Conservation (phyloP, 2,329 filamentous ascomycete genomes). For the Fusarium tupiense region DNA sequence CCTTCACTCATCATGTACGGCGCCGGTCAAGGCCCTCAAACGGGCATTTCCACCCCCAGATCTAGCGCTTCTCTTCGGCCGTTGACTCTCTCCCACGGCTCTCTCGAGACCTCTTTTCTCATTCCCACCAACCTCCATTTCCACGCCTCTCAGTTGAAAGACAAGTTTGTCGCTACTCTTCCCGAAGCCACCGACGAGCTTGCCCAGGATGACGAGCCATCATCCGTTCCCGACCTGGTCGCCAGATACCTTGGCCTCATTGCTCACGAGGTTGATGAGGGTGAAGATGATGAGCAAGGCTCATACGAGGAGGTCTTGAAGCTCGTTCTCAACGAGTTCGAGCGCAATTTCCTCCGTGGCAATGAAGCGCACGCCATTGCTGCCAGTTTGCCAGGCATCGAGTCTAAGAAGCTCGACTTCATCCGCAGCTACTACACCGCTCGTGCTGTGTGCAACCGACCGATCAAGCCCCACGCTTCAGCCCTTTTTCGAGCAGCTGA, state of each 20-base stretch:
- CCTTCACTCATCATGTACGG: conserved; percentile 79
- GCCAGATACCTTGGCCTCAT: conserved; percentile 93
- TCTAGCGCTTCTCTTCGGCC: conserved; percentile 93
- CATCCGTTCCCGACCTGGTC: conserved; percentile 90
- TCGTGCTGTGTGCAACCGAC: conserved; percentile 82
- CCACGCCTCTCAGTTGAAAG: conserved; percentile 93
- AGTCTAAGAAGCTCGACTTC: conserved; percentile 89
- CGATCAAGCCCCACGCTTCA: conserved; percentile 92
- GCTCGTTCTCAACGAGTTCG: conserved; percentile 93
- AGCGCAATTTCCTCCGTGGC: conserved; percentile 91
- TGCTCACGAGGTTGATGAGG: conserved; percentile 88
- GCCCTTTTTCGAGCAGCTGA: conserved; percentile 89
- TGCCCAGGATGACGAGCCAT: conserved; percentile 98
- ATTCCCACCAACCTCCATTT: conserved; percentile 96
- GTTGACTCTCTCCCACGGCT: conserved; percentile 89
- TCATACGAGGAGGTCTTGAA: conserved; percentile 94
- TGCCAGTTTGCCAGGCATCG: conserved; percentile 86
- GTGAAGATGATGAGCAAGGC: conserved; percentile 87
- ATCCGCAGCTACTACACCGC: conserved; percentile 93
- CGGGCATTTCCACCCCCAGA: conserved; percentile 95
- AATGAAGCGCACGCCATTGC: conserved; percentile 96
- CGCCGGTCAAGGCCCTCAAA: conserved; percentile 84
- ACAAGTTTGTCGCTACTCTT: conserved; percentile 84
- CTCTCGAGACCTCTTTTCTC: conserved; percentile 94
- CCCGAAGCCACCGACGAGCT: conserved; percentile 95